A percentile compares a stretch with the other conserved stretches of the same genome.
These are phyloP conservation scores for Oryza meridionalis DNA, from an alignment of 176 grass and related monocot species.

Conservation along the genomic window DNA sequence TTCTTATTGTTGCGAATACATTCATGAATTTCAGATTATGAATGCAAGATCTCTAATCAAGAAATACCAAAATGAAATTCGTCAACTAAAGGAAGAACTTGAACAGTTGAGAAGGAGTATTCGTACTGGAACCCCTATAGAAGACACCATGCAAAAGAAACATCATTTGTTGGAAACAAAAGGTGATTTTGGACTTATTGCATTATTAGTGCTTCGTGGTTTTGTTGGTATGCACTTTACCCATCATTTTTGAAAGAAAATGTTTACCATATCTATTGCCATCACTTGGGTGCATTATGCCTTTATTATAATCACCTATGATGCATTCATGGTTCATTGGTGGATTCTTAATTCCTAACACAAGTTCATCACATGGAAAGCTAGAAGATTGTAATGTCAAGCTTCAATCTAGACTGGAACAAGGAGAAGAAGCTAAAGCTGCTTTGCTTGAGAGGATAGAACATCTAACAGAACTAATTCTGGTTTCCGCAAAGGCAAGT, in stretches of 20 bases:
- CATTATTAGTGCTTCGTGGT: neutral
- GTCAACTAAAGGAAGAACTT: constrained; percentile 73
- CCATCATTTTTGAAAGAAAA: constrained; percentile 23
- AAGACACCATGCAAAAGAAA: constrained; percentile 56
- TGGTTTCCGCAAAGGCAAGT: constrained; percentile 75
- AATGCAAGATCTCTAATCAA: constrained; percentile 94
- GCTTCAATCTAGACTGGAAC: constrained; percentile 84
- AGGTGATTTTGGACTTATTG: constrained; percentile 46
- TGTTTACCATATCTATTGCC: constrained; percentile 14
- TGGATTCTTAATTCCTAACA: constrained; percentile 32
- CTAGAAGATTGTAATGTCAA: constrained; percentile 89
- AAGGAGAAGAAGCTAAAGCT: constrained; percentile 87
- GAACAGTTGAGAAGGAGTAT: constrained; percentile 78
- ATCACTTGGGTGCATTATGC: constrained; percentile 13
- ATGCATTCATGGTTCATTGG: constrained; percentile 1
- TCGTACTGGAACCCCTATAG: constrained; percentile 54
- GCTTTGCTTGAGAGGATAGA: constrained; percentile 78
- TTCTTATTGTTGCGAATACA: constrained; percentile 2
- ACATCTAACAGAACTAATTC: constrained; percentile 77
- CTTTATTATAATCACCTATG: constrained; percentile 25
- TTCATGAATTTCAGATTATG: constrained; percentile 59
- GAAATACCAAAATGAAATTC: constrained; percentile 90
- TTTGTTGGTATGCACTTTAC: constrained; percentile 27
- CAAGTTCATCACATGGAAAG: constrained; percentile 41
- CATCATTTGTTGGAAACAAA: constrained; percentile 70